Percentiles rank a stretch among this genome's conserved stretches.
Conservation (phyloP, 2,329 filamentous ascomycete species). For the Calonectria ilicicola region DNA sequence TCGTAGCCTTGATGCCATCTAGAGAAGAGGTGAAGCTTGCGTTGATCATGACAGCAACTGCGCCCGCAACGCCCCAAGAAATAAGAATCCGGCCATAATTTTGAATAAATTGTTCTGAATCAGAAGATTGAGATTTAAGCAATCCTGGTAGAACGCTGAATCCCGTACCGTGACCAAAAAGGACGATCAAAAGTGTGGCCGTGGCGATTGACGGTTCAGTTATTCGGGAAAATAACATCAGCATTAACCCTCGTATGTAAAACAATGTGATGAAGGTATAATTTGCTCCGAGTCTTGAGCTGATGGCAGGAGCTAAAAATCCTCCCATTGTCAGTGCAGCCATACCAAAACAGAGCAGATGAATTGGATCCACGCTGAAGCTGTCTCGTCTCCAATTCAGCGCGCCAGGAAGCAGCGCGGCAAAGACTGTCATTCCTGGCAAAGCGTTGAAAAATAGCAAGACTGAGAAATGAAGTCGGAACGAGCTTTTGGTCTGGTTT, state of each 20-base stretch:
- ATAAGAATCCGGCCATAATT: slow-evolving; percentile 7
- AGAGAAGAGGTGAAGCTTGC: neutral
- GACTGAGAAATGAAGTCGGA: neutral
- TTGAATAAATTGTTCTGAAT: neutral
- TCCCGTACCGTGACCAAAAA: slow-evolving; percentile 14
- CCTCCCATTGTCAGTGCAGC: slow-evolving; percentile 7
- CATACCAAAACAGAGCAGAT: slow-evolving; percentile 1
- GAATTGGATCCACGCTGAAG: neutral
- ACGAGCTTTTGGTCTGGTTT: neutral
- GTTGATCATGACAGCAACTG: neutral
- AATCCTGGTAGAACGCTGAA: slow-evolving; percentile 18
- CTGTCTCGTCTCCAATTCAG: neutral
- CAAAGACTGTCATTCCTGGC: slow-evolving; percentile 15
- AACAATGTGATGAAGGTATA: neutral
- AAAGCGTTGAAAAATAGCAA: slow-evolving; percentile 19
- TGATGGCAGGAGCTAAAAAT: neutral
- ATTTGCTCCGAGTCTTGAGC: neutral
- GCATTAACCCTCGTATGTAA: neutral
- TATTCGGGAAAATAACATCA: neutral
- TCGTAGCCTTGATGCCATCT: neutral
- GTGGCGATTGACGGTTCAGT: neutral
- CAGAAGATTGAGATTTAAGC: neutral
- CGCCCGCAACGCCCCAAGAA: slow-evolving; percentile 3
- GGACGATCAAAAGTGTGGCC: neutral
- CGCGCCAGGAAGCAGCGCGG: neutral